Conservation (phyloP, 164 flowering plant species). For the Vitis rotundifolia region DNA sequence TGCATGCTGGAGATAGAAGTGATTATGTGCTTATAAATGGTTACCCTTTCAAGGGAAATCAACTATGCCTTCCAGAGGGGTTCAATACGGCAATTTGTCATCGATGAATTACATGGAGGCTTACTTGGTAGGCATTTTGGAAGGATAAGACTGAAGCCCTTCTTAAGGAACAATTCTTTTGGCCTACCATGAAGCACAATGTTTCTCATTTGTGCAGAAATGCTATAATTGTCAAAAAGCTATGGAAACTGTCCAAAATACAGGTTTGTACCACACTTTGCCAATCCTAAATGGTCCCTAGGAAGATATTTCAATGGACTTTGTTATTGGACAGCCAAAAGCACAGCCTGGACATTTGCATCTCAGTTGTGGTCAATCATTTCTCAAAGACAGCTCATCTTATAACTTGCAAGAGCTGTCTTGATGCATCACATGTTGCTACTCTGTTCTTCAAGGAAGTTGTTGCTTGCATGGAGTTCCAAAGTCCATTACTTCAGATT, state of each 20-base stretch:
- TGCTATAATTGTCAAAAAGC: neutral
- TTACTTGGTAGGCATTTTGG: too few relatives aligned
- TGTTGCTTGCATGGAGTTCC: neutral
- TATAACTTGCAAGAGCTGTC: neutral
- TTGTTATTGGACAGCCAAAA: neutral
- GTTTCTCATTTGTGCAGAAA: too few relatives aligned
- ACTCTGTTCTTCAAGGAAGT: neutral
- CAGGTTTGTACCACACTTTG: neutral
- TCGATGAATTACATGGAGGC: too few relatives aligned
- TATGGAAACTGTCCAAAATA: neutral
- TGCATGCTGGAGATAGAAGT: too few relatives aligned
- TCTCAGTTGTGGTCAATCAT: neutral
- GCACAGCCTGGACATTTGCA: neutral
- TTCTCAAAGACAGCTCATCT: constrained; percentile 4
- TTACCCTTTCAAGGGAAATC: too few relatives aligned
- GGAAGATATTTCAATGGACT: neutral
- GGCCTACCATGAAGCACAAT: neutral
- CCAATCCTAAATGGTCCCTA: neutral
- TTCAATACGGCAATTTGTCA: too few relatives aligned
- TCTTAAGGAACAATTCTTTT: neutral
- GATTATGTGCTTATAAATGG: too few relatives aligned
- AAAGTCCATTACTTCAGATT: neutral
- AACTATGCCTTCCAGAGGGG: too few relatives aligned
- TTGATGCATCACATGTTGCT: neutral
- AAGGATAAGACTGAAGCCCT: too few relatives aligned